Evolutionary conservation across 1,284 basidiomycete genomes (phyloP), one percentile per base, ranked within the genome.

Genomic region (Microbotryum lychnidis-dioicae): DNA sequence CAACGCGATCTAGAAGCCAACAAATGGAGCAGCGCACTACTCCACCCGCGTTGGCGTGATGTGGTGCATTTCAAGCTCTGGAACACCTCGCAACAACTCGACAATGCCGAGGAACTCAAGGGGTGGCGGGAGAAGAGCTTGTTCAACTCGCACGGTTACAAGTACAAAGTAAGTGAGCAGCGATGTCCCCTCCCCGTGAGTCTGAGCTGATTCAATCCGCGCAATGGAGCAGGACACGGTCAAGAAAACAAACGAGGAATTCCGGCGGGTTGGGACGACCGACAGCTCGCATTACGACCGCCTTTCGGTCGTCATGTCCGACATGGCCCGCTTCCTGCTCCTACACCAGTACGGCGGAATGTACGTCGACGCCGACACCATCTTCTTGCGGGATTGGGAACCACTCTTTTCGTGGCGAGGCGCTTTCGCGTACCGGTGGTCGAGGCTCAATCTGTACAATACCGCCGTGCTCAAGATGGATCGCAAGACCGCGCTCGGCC

Each of bases 331-430:
- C 29, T 91, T 90, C 71, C 82, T 90, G 58, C 77, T 91, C 16
- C 88, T 86, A 63, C 86, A 91, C 75, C 83, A 87, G 53, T 91
- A 84, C 70, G 88, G 89, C 48, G 88, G 88, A 10, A 85, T 87
- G 51, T 91, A 91, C 71, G 81, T 91, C 50, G 88, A 91, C 70
- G 87, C 87, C 16, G 89, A 91, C 73, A 90, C 87, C 4, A 81
- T 91, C 56, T 83, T 91, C 68, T 75, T 91, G n/a, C 83, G 88
- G 18, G 88, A 91, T 71, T 91, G 89, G 89, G 88, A 90, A 72
- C 88, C 90, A 66, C 76, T 91, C 12, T 90, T 87, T 87, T 86
- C 86, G 23, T 89, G 86, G 83, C 83, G 84, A 69, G 87, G 87
- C 25, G 87, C 87, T 37, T 91, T 89, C 68, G 87, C 88, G 3